phyloP scores from a whole-genome alignment of 2,329 filamentous ascomycete genomes.

The Allantophomopsis cytisporea region DNA sequence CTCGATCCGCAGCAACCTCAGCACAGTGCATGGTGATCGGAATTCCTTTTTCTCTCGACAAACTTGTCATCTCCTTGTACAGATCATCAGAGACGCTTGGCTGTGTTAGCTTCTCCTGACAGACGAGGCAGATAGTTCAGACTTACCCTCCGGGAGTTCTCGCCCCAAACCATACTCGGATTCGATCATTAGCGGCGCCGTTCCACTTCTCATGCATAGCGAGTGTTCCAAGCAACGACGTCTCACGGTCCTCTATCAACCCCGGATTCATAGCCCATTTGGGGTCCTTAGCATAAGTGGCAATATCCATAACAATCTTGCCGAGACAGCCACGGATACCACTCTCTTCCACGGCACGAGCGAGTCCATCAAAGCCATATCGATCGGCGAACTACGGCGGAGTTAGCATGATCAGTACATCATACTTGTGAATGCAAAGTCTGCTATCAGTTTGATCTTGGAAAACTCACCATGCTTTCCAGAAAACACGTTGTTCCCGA shows the following conservation, averaged over 20 bases:
- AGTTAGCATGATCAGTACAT: not conserved
- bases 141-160: conserved; percentile 21
- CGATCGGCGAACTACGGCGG: conserved; percentile 25
- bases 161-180: conserved; percentile 23
- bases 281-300: conserved; percentile 25
- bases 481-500: conserved; percentile 35
- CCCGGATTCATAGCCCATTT: conserved; percentile 28
- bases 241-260: conserved; percentile 24
- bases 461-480: conserved; percentile 30
- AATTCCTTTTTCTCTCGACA: conserved; percentile 17
- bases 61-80: conserved; percentile 19
- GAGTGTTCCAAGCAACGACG: conserved; percentile 18
- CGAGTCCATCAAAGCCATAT: conserved; percentile 30
- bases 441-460: too few relatives aligned
- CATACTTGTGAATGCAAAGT: too few relatives aligned
- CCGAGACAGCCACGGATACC: conserved; percentile 25
- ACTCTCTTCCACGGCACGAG: conserved; percentile 25
- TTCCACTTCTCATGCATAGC: conserved; percentile 21
- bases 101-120: too few relatives aligned
- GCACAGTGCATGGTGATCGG: conserved; percentile 24
- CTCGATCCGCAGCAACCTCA: conserved; percentile 18
- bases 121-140: too few relatives aligned
- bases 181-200: conserved; percentile 18
- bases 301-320: conserved; percentile 25
- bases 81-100: conserved; percentile 17